Evolutionary conservation across 345 rosid species (phyloP), one percentile per base, ranked within the genome.

Genomic region (Eucalyptus guilfoylei): DNA sequence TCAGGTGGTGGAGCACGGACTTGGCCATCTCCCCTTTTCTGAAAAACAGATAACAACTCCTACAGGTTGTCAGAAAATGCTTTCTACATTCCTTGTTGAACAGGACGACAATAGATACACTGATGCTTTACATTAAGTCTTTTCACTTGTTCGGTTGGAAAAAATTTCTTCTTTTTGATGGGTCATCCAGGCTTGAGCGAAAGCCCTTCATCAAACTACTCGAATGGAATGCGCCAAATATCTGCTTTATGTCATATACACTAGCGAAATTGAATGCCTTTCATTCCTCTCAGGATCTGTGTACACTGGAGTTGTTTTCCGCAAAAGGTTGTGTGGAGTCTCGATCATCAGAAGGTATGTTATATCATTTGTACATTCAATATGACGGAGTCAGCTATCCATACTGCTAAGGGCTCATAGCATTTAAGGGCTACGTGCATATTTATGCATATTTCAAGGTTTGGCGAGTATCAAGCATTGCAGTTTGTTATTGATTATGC

Each of bases 1-100:
- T 90, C 93, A 96, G 99, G 98, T 96, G n/a, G 99, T 96, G 85
- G 99, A 98, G 91, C 96, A 98, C 91, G 99, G 99, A 88, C 97
- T 98, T 32, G 99, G 99, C 48, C 97, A 98, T 94, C 99, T 98
- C 91, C 98, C 99, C 90, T 96, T 98, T 69, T 94, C 94, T 12
- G 99, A 96, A 93, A 96, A 93, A 89, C 99, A 97, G 89, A 95
- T 96, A 60, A 94, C 86, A 42, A 97, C 99, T 91, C 99, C 99
- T 86, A 97, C 99, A 89, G 99, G 83, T 72, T 72, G 45, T 72
- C 44, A 72, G 28, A 37, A 72, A 72, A 72, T 19, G 83, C 83
- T 37, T 72, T 72, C 81, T 72, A 37, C 3, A 5, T 72, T 37
- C 83, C 83, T 37, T 37, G 81, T 72, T 37, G 23, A 72, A 72